Base-by-base conservation (phyloP, 2,329 filamentous ascomycete species). In the Waltergamsia citrina region DNA sequence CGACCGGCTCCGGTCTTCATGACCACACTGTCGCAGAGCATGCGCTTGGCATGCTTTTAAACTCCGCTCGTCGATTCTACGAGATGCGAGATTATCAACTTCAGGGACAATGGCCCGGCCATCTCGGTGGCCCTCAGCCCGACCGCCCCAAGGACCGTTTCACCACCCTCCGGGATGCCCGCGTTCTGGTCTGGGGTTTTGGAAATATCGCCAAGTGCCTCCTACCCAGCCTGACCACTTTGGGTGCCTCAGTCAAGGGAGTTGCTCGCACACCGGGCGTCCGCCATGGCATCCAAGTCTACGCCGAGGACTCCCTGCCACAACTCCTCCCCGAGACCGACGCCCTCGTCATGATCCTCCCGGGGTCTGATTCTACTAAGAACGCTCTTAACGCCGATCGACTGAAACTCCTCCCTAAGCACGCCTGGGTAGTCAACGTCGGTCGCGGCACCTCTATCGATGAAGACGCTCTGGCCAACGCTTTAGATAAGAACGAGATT, bases 341-440 rank as follows among this genome's bases (percentile, higher is more conserved):
- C 45, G 76, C 73, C 0, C 60, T 81, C n/a, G 74, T 81, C 44
- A 78, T 81, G 75, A 79, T 79, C 41, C 59, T 79, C 7, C 74
- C 74, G 0, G 74, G 74, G 0, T 66, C 65, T 23, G 69, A 67
- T 7, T 58, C 62, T n/a, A 79, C 74, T 18, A 57, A 56, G 23
- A 56, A 78, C 44, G 72, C 60, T 2, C 60, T 79, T 38, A 71
- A 70, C 43, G 62, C 59, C 19, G 69, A 74, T 51, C 52, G 71
- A 7, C 48, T 79, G 29, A 57, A 53, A 41, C 47, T 66, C 29
- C 54, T 79, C 40, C 74, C 74, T 24, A 65, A 64, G 41, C 74
- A 79, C 50, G 67, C 67, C 16, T 71, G 68, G 69, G 51, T 70
- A 34, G 59, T 70, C 41, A 71, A 71, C 46, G 67, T 71, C 30